Conservation (phyloP, 352 stramenopile species). For the Phytopythium cucurbitacearum region DNA sequence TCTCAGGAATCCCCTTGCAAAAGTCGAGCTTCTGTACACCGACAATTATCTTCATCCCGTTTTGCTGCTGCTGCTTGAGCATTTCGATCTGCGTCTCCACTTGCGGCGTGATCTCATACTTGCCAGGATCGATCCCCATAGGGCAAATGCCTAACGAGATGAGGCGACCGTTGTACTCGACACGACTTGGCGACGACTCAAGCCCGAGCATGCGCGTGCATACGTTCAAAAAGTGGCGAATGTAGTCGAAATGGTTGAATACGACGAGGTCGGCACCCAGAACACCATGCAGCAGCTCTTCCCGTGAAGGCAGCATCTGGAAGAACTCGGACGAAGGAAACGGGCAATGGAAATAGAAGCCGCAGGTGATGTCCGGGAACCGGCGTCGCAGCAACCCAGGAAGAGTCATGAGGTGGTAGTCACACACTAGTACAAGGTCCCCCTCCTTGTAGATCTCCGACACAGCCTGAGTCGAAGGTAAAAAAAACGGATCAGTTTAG, state of each 20-base stretch:
- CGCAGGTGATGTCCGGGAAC: constrained; percentile 75
- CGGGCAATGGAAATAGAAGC: constrained; percentile 88
- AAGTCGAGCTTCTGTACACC: constrained; percentile 79
- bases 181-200: constrained; percentile 78
- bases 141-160: constrained; percentile 86
- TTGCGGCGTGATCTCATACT: constrained; percentile 67
- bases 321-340: constrained; percentile 91
- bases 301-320: constrained; percentile 80
- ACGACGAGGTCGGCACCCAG: constrained; percentile 83
- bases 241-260: constrained; percentile 90
- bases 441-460: constrained; percentile 83
- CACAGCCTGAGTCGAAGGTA: constrained; percentile 19
- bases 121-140: constrained; percentile 86
- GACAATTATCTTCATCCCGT: constrained; percentile 76
- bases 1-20: constrained; percentile 86
- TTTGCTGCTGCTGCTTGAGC: constrained; percentile 46
- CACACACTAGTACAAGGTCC: constrained; percentile 85
- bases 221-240: constrained; percentile 82
- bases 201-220: constrained; percentile 86
- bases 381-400: constrained; percentile 69
- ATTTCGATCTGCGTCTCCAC: constrained; percentile 48
- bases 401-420: constrained; percentile 89
- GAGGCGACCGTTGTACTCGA: constrained; percentile 86
- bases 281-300: constrained; percentile 76
- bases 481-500: neutral